Percentiles rank a stretch among this genome's conserved stretches.
Evolutionary conservation across 1,139 yeast genomes (phyloP).

Genomic region (Suhomyces maxii): DNA sequence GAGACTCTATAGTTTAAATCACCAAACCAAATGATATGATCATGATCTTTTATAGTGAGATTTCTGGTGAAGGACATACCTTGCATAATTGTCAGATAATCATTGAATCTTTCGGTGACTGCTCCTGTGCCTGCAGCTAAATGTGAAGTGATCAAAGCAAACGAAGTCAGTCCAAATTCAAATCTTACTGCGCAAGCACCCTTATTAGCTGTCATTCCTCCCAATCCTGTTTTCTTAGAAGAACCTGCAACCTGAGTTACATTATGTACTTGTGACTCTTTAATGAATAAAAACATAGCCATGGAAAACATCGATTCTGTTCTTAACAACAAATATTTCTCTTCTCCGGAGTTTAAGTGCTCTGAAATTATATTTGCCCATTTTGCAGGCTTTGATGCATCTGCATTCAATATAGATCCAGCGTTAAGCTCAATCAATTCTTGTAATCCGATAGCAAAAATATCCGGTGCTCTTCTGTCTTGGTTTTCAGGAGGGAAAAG

Average conservation of each 20-base stretch:
- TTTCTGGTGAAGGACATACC: constrained; percentile 80
- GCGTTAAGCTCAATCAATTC: constrained; percentile 91
- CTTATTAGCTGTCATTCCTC: constrained; percentile 89
- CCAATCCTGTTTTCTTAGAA: constrained; percentile 83
- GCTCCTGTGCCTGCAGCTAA: constrained; percentile 91
- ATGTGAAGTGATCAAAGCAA: constrained; percentile 88
- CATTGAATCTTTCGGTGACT: constrained; percentile 82
- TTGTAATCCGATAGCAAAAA: constrained; percentile 86
- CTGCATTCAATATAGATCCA: constrained; percentile 71
- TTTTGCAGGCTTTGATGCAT: constrained; percentile 59
- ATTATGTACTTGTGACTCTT: constrained; percentile 57
- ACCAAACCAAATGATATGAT: constrained; percentile 89
- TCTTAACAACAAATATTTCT: constrained; percentile 39
- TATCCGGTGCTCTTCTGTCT: constrained; percentile 53
- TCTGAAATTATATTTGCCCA: constrained; percentile 62
- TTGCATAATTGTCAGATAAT: constrained; percentile 75
- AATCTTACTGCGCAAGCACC: constrained; percentile 90
- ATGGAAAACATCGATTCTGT: constrained; percentile 48
- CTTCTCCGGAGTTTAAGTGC: constrained; percentile 50
- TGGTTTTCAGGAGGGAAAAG: constrained; percentile 68
- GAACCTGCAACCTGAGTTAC: constrained; percentile 79
- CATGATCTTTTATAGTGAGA: constrained; percentile 72
- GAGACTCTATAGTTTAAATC: constrained; percentile 89
- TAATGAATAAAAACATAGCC: constrained; percentile 58
- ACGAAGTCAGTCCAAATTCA: constrained; percentile 70